Evolutionary conservation across 495 filamentous ascomycete species (phyloP).

Genomic region (Hypoxylon fuscum): DNA sequence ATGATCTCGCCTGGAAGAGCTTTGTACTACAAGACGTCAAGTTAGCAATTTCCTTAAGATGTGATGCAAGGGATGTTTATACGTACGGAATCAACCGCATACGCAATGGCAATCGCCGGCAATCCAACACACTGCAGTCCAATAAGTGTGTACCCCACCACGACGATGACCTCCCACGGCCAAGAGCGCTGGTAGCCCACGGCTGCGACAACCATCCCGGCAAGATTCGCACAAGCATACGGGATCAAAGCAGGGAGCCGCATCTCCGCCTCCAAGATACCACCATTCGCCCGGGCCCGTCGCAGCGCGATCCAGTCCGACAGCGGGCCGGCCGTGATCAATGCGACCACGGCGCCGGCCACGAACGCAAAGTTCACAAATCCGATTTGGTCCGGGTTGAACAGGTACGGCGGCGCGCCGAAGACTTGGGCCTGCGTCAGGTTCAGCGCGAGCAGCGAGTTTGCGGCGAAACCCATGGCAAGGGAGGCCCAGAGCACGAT

Average conservation of each 20-base stretch:
- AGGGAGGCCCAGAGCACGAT: slow-evolving; percentile 70
- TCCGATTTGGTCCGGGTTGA: slow-evolving; percentile 61
- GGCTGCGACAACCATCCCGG: slow-evolving; percentile 67
- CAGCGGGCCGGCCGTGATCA: slow-evolving; percentile 65
- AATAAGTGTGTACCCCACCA: slow-evolving; percentile 63
- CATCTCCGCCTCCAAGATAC: slow-evolving; percentile 75
- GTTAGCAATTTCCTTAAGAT: background rate
- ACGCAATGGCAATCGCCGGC: slow-evolving; percentile 53
- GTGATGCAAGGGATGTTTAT: slow-evolving; percentile 41
- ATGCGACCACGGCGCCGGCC: slow-evolving; percentile 51
- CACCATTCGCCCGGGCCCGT: slow-evolving; percentile 61
- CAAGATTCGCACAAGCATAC: slow-evolving; percentile 61
- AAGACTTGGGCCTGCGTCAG: slow-evolving; percentile 70
- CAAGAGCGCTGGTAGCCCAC: slow-evolving; percentile 68
- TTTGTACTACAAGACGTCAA: slow-evolving; percentile 55
- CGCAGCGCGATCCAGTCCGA: slow-evolving; percentile 67
- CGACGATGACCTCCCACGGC: slow-evolving; percentile 63
- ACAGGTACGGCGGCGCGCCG: slow-evolving; percentile 67
- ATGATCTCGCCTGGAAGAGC: slow-evolving; percentile 67
- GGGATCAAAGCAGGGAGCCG: slow-evolving; percentile 67
- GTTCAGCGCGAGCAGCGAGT: slow-evolving; percentile 67
- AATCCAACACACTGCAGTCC: slow-evolving; percentile 68
- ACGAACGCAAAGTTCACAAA: slow-evolving; percentile 57
- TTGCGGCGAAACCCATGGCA: slow-evolving; percentile 68
- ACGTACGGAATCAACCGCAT: slow-evolving; percentile 49